Evolutionary conservation across 2,329 filamentous ascomycete species (phyloP), one percentile per base, ranked within the genome.

Genomic region (Sporothrix variecibatus): DNA sequence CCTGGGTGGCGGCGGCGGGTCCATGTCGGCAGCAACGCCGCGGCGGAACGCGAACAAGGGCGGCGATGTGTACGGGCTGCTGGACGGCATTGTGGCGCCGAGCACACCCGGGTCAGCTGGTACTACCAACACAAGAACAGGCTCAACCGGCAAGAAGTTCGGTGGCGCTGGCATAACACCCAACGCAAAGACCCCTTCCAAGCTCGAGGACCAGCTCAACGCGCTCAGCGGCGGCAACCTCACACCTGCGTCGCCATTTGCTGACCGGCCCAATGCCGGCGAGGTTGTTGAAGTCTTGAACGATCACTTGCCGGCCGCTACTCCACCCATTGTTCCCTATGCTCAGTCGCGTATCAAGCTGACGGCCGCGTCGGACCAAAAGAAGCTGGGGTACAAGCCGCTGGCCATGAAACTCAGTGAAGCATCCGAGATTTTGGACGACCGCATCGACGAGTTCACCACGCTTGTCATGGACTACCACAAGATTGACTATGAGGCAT

Each of bases 371-470:
- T 95, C 94, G 1, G 95, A 98, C 81, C 88, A 94, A 79, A 94
- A 95, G 81, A 98, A 97, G 81, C 92, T 98, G 78, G 90, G 87
- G 0, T 99, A 98, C 83, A 96, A 95, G 80, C 93, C 94, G 1
- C 91, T 98, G 86, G 92, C 94, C 1, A 97, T 98, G 94, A 97
- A 97, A 80, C 87, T 96, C 7, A 95, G 94, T 5, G 95, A 98
- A 81, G 91, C 94, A 0, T 97, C 95, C 4, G 95, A 97, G 81
- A 93, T 97, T 62, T 87, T 98, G 8, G 96, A 99, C 82, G 95
- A 98, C 82, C 89, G 94, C 78, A 98, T 99, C 84, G 94, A 98
- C 78, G 94, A 95, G 76, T 97, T 98, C 79, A 87, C 90, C 75
- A 84, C 86, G n/a, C 82, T 94, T 1, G 86, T 97, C 5, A 91